A percentile compares a stretch with the other conserved stretches of the same genome.
These are phyloP conservation scores for Enterocytospora artemiae DNA, from an alignment of 371 early-diverging fungal species.

Conservation along the genomic window DNA sequence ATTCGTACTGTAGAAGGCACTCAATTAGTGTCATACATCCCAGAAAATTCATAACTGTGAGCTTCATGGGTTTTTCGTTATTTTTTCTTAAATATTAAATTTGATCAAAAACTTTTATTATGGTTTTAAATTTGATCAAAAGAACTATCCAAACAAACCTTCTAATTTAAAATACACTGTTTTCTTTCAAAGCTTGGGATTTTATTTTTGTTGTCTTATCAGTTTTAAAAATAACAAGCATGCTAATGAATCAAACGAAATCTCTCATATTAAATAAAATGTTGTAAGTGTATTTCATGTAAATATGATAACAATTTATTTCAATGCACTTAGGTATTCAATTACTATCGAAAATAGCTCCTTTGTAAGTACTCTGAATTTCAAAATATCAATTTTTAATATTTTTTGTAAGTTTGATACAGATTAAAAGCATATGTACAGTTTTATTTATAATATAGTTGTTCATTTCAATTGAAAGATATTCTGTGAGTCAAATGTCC, in stretches of 20 bases:
- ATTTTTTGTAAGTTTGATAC: neutral
- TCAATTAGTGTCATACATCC: neutral
- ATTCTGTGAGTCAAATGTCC: conserved; percentile 40
- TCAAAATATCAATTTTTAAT: neutral
- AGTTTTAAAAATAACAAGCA: too few relatives aligned
- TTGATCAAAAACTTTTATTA: too few relatives aligned
- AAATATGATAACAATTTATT: too few relatives aligned
- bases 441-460: neutral
- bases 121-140: too few relatives aligned
- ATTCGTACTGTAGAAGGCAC: neutral
- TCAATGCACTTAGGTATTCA: too few relatives aligned
- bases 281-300: too few relatives aligned
- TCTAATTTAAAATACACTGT: too few relatives aligned
- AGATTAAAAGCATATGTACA: neutral
- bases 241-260: too few relatives aligned
- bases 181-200: too few relatives aligned
- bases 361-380: neutral
- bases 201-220: too few relatives aligned
- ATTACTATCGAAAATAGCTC: neutral
- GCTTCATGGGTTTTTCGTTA: neutral
- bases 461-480: conserved; percentile 32
- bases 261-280: too few relatives aligned
- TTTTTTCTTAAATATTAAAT: neutral
- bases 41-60: neutral
- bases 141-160: too few relatives aligned